Base-by-base conservation (phyloP, 2,329 filamentous ascomycete species). In the Nemania bipapillata region DNA sequence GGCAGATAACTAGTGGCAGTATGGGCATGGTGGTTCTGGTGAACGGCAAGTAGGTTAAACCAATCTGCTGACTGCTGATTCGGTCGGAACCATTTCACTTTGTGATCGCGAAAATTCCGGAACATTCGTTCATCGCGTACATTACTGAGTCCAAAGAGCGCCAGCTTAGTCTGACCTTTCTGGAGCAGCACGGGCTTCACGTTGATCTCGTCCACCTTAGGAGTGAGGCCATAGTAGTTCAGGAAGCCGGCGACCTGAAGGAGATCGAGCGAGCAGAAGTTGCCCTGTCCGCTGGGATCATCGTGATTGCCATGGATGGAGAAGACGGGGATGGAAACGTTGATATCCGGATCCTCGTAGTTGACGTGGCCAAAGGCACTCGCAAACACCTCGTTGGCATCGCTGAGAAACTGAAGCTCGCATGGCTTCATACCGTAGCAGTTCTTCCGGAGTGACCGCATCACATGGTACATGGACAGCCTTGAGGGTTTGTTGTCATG, bases 281-380 rank as follows among this genome's bases (percentile, higher is more conserved):
- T 93, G 11, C 94, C 96, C 76, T 97, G 94, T 9, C 96, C 96
- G n/a, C 94, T 96, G 0, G 96, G 96, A 78, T 99, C 96, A 77
- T 99, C 96, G 78, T 99, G 96, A 77, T 99, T 99, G 53, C 96
- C 96, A 76, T 99, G 96, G 47, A 99, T 99, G 0, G 95, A 97
- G 78, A 99, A 99, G 30, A 99, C 94, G 0, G 96, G 96, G 64
- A 98, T 97, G 0, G 94, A 93, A 69, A 99, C 89, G 76, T 99
- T 99, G 80, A 99, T 97, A 75, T 99, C 93, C 26, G 93, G 89
- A 76, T 99, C 96, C 80, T 98, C 94, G 81, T 99, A 99, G 81
- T 99, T 99, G 81, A 97, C 95, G 79, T 97, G 92, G 57, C 93
- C 91, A 77, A 97, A 97, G 0, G 93, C 90, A 6, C 92, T 92